Evolutionary conservation across 306 rosid species (phyloP).

Genomic region (Ormosia emarginata): DNA sequence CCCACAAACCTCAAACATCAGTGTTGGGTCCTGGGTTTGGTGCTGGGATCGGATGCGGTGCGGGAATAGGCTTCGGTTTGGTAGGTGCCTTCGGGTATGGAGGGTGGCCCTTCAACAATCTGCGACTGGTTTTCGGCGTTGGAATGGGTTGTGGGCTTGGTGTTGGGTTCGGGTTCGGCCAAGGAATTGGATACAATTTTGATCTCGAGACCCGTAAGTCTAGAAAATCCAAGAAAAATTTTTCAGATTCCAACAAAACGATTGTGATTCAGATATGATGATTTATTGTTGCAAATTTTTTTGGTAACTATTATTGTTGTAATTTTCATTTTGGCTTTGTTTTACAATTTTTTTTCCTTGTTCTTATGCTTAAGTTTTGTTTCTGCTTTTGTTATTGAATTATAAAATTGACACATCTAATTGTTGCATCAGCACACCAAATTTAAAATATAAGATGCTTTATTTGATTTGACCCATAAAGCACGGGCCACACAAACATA

Average conservation of each 20-base stretch:
- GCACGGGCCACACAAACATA: too few relatives aligned
- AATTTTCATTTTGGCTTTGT: neutral
- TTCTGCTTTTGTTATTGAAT: neutral
- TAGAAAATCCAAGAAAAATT: conserved; percentile 10
- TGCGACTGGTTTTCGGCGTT: conserved; percentile 30
- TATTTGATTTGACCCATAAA: neutral
- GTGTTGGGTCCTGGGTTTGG: conserved; percentile 45
- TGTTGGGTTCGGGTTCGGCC: conserved; percentile 43
- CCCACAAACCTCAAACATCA: conserved; percentile 1
- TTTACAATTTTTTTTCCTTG: neutral
- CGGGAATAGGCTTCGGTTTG: conserved; percentile 43
- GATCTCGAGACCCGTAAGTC: conserved; percentile 28
- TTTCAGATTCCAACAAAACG: conserved; percentile 28
- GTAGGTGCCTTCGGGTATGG: conserved; percentile 41
- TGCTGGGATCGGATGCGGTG: conserved; percentile 49
- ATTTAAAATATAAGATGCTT: neutral
- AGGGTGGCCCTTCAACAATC: conserved; percentile 36
- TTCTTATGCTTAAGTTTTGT: neutral
- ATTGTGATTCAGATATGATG: conserved; percentile 37
- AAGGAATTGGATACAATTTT: conserved; percentile 42
- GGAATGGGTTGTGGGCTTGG: conserved; percentile 52
- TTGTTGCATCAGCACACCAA: neutral
- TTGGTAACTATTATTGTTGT: neutral
- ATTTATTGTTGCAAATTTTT: neutral
- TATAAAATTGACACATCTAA: neutral